Percentiles rank a stretch among this genome's conserved stretches.
Conservation (phyloP, 2,329 filamentous ascomycete genomes). For the Leptographium wingfieldii region DNA sequence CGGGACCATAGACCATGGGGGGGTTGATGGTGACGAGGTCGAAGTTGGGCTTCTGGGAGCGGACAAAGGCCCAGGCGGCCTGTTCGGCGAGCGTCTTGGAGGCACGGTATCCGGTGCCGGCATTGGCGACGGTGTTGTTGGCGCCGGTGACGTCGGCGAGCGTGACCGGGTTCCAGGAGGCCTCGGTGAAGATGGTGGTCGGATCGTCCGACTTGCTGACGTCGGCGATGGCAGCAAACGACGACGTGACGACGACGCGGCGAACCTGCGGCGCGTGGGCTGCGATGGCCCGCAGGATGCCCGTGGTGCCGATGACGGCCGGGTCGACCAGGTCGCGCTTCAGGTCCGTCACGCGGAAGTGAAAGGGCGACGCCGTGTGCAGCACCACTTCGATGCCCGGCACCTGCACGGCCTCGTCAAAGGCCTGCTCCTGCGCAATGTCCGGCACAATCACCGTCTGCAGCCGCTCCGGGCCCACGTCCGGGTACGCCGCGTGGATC, state of each 20-base stretch:
- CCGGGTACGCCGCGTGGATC: constrained; percentile 36
- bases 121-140: constrained; percentile 10
- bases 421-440: constrained; percentile 61
- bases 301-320: constrained; percentile 48
- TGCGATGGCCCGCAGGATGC: constrained; percentile 59
- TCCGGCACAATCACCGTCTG: constrained; percentile 56
- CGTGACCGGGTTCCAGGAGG: constrained; percentile 35
- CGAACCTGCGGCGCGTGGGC: constrained; percentile 46
- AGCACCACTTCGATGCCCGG: constrained; percentile 42
- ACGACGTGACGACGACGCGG: constrained; percentile 52
- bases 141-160: constrained; percentile 24
- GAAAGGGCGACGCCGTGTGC: constrained; percentile 49
- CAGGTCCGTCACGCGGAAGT: constrained; percentile 38
- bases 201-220: constrained; percentile 25
- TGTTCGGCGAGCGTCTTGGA: constrained; percentile 41
- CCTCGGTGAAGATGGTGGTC: constrained; percentile 26
- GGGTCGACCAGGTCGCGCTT: constrained; percentile 44
- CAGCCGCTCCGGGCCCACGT: constrained; percentile 28
- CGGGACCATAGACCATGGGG: constrained; percentile 41
- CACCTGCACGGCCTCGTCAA: constrained; percentile 47
- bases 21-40: constrained; percentile 42
- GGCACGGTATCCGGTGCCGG: constrained; percentile 32
- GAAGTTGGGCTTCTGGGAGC: constrained; percentile 29
- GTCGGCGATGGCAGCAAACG: constrained; percentile 39
- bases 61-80: constrained; percentile 39